These are phyloP conservation scores for Nelumbo lutea DNA, from an alignment of 164 flowering plant species.

Conservation along the genomic window DNA sequence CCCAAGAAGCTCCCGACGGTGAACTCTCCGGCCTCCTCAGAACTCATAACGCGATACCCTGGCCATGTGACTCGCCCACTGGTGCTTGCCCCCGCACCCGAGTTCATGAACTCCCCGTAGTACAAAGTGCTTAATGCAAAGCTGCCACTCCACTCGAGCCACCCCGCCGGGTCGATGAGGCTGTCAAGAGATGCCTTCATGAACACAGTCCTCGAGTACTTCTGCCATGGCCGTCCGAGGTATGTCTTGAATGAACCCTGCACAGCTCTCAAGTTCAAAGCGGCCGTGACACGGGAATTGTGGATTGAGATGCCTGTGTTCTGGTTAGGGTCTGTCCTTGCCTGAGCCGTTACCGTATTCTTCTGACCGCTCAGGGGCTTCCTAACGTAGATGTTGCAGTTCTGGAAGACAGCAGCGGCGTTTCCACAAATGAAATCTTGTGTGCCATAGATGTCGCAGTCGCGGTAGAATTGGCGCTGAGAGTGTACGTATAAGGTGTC, in stretches of 20 bases:
- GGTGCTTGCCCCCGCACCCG: constrained; percentile 41
- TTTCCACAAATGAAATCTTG: constrained; percentile 63
- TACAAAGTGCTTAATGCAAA: constrained; percentile 43
- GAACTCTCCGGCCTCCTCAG: constrained; percentile 39
- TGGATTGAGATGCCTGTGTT: constrained; percentile 56
- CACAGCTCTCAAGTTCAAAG: constrained; percentile 16
- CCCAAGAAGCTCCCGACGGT: constrained; percentile 43
- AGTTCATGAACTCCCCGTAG: constrained; percentile 54
- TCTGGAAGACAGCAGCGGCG: constrained; percentile 42
- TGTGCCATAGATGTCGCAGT: constrained; percentile 55
- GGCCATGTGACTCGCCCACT: constrained; percentile 47
- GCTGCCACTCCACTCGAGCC: constrained; percentile 48
- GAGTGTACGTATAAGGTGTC: constrained; percentile 57
- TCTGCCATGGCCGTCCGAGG: constrained; percentile 59
- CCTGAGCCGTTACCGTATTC: constrained; percentile 60
- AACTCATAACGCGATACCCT: constrained; percentile 35
- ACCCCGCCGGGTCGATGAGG: constrained; percentile 39
- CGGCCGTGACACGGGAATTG: constrained; percentile 25
- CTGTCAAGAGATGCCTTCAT: constrained; percentile 38
- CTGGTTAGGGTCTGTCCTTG: constrained; percentile 37
- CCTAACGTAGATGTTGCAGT: constrained; percentile 40
- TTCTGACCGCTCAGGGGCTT: constrained; percentile 33
- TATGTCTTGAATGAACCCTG: constrained; percentile 24
- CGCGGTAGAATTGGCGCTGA: constrained; percentile 54
- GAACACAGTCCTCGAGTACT: constrained; percentile 51